A percentile compares a stretch with the other conserved stretches of the same genome.
These are phyloP conservation scores for Collybia sordida DNA, from an alignment of 768 basidiomycete genomes.

Conservation along the genomic window DNA sequence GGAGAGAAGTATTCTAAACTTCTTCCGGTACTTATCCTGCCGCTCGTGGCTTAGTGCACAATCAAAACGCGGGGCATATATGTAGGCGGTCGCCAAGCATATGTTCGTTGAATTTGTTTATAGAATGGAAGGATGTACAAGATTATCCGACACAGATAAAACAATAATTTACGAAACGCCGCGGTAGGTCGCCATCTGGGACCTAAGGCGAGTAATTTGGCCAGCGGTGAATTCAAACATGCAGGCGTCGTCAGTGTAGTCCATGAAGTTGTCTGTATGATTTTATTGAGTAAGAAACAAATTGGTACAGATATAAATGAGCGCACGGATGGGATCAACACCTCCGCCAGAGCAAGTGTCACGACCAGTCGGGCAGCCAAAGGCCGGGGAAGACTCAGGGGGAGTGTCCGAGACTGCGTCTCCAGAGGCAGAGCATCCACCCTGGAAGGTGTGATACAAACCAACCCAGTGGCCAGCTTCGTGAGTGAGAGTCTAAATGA, in stretches of 20 bases:
- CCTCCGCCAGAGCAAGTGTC: conserved; percentile 39
- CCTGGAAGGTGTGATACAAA: conserved; percentile 60
- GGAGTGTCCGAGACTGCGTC: conserved; percentile 49
- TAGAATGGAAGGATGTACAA: too few species aligned
- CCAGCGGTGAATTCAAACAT: conserved; percentile 49
- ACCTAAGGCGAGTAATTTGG: conserved; percentile 37
- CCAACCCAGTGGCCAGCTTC: conserved; percentile 66
- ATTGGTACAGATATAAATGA: not conserved
- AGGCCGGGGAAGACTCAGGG: conserved; percentile 41
- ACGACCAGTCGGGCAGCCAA: conserved; percentile 38
- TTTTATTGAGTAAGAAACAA: too few species aligned
- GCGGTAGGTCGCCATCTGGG: conserved; percentile 46
- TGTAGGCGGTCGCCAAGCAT: too few species aligned
- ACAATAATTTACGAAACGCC: conserved; percentile 24
- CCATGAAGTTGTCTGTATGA: conserved; percentile 48
- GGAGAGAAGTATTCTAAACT: too few species aligned
- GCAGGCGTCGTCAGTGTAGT: conserved; percentile 51
- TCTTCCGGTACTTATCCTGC: too few species aligned
- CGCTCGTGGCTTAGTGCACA: too few species aligned
- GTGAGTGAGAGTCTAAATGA: conserved; percentile 44
- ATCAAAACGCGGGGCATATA: too few species aligned
- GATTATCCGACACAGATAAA: too few species aligned
- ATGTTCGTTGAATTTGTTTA: too few species aligned
- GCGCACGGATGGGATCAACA: conserved; percentile 44
- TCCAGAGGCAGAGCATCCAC: conserved; percentile 39